Evolutionary conservation across 164 flowering plant genomes (phyloP), one percentile per base, ranked within the genome.

Genomic region (Tinospora cordifolia): DNA sequence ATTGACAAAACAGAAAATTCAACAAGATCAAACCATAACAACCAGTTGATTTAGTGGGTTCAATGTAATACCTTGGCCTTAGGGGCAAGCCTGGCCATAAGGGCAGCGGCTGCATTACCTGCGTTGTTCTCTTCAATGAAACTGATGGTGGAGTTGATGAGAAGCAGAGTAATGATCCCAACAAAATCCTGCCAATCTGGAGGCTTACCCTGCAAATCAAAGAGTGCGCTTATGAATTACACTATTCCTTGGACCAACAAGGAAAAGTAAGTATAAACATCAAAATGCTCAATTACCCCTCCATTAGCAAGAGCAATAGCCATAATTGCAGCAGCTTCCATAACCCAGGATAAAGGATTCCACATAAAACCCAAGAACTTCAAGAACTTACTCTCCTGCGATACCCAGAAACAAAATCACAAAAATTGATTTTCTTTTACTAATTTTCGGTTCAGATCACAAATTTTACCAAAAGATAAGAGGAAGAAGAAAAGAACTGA

Each of bases 291-390:
- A 30, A 30, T 81, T 62, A 93, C 98, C 72, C 97, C 97, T 84
- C 97, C 97, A 80, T 93, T 91, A 8, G 97, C 95, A 30, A 93
- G 90, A 0, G 91, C 93, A 77, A 93, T 93, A 8, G 97, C 95
- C 97, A 93, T 93, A 66, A 91, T 84, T 22, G 98, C 96, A 54
- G 98, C 98, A 58, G 90, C 93, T 79, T 92, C 98, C 98, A 92
- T 92, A 57, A 92, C 96, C 98, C 98, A 92, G 66, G 96, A 92
- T 3, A 92, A 78, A 69, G 98, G 96, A 71, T 92, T 92, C 96
- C 97, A 90, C 97, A 93, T 93, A 76, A 93, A 91, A 68, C 96
- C 92, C 67, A 93, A 75, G 69, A 91, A 91, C 81, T 93, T 93
- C 79, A 93, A 81, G 58, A 93, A 63, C 74, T 93, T 93, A 59